phyloP scores from a whole-genome alignment of 441 rosid species.

The Melastoma candidum region DNA sequence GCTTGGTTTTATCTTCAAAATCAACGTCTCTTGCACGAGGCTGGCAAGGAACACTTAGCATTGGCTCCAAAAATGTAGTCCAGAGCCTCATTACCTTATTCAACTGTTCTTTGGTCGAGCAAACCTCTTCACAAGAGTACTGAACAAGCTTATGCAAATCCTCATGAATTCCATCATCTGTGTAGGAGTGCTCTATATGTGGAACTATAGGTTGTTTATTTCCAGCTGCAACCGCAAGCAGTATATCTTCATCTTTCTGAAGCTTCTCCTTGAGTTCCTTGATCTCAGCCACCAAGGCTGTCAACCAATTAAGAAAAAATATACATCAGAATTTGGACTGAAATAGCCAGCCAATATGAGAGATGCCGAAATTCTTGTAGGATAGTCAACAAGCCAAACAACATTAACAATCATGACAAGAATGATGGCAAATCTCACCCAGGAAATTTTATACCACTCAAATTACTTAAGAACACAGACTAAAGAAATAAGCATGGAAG shows the following conservation, averaged over 20 bases:
- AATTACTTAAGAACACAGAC: no score
- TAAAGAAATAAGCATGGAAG: no score
- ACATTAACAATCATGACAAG: no score
- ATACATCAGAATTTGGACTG: constrained; percentile 9
- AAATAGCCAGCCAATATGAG: neutral
- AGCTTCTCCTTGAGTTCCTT: constrained; percentile 83
- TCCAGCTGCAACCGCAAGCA: constrained; percentile 89
- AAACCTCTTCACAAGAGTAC: constrained; percentile 92
- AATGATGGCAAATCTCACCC: no score
- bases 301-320: constrained; percentile 16
- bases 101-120: constrained; percentile 67
- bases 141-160: constrained; percentile 90
- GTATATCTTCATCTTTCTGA: constrained; percentile 68
- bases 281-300: constrained; percentile 85
- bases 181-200: constrained; percentile 70
- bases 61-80: constrained; percentile 87
- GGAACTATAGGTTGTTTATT: constrained; percentile 59
- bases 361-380: no score
- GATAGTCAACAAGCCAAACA: no score
- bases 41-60: constrained; percentile 46
- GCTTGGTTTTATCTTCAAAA: constrained; percentile 47
- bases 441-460: no score
- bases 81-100: constrained; percentile 88
- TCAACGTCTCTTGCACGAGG: constrained; percentile 85
- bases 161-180: constrained; percentile 82